A percentile compares a stretch with the other conserved stretches of the same genome.
These are phyloP conservation scores for Tylopilus vinaceipallidus DNA, from an alignment of 768 basidiomycete species.

Conservation along the genomic window DNA sequence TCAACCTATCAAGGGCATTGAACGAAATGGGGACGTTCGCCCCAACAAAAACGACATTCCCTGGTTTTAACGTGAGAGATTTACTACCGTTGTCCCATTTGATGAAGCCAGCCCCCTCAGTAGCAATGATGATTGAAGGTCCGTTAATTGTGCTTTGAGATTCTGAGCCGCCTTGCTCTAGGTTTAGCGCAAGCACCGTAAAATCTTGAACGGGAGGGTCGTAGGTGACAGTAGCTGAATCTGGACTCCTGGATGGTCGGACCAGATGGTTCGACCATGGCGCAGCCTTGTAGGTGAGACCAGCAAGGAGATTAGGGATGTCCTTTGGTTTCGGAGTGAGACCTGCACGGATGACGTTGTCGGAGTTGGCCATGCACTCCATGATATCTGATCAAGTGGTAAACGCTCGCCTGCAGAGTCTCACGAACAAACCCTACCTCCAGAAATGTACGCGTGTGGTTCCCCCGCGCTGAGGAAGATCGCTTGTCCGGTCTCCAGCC, in stretches of 20 bases:
- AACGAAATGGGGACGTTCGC: slow-evolving; percentile 62
- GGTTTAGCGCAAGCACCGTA: slow-evolving; percentile 67
- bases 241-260: slow-evolving; percentile 48
- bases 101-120: slow-evolving; percentile 60
- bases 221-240: slow-evolving; percentile 56
- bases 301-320: slow-evolving; percentile 82
- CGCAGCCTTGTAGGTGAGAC: slow-evolving; percentile 81
- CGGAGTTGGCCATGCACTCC: slow-evolving; percentile 98
- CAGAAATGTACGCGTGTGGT: slow-evolving; percentile 94
- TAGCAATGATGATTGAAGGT: slow-evolving; percentile 82
- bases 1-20: slow-evolving; percentile 28
- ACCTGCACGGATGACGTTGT: slow-evolving; percentile 98
- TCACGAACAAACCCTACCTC: slow-evolving; percentile 53
- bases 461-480: slow-evolving; percentile 96
- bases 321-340: slow-evolving; percentile 96
- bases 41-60: slow-evolving; percentile 82
- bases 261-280: slow-evolving; percentile 70
- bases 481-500: slow-evolving; percentile 78
- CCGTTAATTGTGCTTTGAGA: slow-evolving; percentile 67
- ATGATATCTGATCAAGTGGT: slow-evolving; percentile 76
- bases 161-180: slow-evolving; percentile 47
- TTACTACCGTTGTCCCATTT: slow-evolving; percentile 43
- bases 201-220: slow-evolving; percentile 95
- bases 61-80: slow-evolving; percentile 47
- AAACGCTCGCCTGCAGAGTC: background rate